A percentile compares a stretch with the other conserved stretches of the same genome.
Evolutionary conservation across 2,329 filamentous ascomycete species (phyloP).

Genomic region (Ophiostoma himal-ulmi): DNA sequence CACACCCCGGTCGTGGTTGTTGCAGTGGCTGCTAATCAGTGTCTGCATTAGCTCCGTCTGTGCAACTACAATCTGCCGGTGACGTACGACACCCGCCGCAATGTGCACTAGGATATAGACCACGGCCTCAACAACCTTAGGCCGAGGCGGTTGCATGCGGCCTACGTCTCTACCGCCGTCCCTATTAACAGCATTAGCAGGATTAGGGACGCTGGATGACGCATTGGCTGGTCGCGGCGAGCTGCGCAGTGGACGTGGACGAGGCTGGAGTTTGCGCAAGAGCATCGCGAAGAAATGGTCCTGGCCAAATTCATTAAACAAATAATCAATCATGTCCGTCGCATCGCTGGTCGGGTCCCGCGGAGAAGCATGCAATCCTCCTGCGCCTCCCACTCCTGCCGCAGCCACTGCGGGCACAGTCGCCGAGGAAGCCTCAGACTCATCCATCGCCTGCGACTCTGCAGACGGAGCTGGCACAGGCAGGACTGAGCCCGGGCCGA

Average conservation of each 20-base stretch:
- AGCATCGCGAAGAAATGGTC: constrained; percentile 76
- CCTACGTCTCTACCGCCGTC: constrained; percentile 38
- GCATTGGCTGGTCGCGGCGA: neutral
- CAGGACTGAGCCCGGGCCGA: constrained; percentile 40
- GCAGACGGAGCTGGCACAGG: neutral
- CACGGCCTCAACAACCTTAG: constrained; percentile 70
- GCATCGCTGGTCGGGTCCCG: constrained; percentile 47
- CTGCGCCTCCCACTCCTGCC: neutral
- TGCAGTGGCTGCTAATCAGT: constrained; percentile 62
- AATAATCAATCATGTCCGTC: constrained; percentile 73
- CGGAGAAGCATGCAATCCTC: constrained; percentile 29
- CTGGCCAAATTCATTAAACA: constrained; percentile 70
- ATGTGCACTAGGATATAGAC: constrained; percentile 83
- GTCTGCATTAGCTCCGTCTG: constrained; percentile 71
- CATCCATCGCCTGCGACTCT: neutral
- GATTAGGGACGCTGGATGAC: neutral
- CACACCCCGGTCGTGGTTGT: constrained; percentile 65
- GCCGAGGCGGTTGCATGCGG: constrained; percentile 50
- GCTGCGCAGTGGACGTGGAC: neutral
- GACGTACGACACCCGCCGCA: constrained; percentile 70
- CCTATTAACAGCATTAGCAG: constrained; percentile 31
- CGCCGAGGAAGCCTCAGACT: neutral
- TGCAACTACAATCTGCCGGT: constrained; percentile 69
- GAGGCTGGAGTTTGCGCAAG: constrained; percentile 58
- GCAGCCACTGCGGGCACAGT: constrained; percentile 22